Percentiles rank a stretch among this genome's conserved stretches.
Evolutionary conservation across 148 eudicot species (phyloP).

Genomic region (Vaccinium macrocarpon): DNA sequence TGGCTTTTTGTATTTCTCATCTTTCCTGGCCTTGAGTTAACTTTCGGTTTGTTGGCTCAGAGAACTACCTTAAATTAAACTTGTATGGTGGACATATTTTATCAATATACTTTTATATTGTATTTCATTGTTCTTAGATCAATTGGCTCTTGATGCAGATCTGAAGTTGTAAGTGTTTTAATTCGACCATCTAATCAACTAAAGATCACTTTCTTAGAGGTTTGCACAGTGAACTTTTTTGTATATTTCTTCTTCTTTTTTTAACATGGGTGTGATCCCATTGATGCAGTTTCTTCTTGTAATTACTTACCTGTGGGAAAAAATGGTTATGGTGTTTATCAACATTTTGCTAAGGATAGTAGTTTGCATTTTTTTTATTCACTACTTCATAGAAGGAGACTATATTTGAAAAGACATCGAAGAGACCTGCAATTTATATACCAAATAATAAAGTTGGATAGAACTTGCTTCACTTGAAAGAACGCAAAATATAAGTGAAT

Average conservation of each 20-base stretch:
- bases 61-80: not conserved
- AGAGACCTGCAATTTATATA: not conserved
- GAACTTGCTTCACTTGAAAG: not conserved
- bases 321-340: not conserved
- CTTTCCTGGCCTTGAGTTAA: not conserved
- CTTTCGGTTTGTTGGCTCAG: not conserved
- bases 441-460: not conserved
- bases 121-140: conserved; percentile 1
- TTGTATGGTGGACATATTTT: not conserved
- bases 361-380: not conserved
- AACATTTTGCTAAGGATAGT: not conserved
- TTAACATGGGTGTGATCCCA: conserved; percentile 3
- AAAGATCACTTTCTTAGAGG: conserved; percentile 98
- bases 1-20: not conserved
- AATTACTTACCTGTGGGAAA: not conserved
- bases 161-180: conserved; percentile 83
- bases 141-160: conserved; percentile 39
- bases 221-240: conserved; percentile 24
- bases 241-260: not conserved
- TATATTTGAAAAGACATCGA: not conserved
- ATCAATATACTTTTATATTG: not conserved
- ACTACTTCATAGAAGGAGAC: not conserved
- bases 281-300: not conserved
- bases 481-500: not conserved
- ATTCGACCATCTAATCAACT: conserved; percentile 77